Percentiles rank a stretch among this genome's conserved stretches.
phyloP scores from a whole-genome alignment of 352 stramenopile species.

The Pythium vanterpoolii region DNA sequence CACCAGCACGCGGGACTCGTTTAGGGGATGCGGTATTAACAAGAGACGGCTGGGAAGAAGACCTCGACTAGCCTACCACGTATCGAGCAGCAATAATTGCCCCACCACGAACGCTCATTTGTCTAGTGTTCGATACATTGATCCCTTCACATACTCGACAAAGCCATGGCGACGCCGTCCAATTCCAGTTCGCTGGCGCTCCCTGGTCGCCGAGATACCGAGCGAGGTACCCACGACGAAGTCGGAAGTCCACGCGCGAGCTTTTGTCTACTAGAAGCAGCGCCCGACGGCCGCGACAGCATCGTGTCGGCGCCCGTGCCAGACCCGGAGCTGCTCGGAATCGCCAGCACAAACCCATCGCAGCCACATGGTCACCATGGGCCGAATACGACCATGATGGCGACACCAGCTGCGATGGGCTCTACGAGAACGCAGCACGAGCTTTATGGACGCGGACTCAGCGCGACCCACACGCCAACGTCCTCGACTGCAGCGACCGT shows the following conservation, averaged over 20 bases:
- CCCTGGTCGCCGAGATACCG: background rate
- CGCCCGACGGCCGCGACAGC: slow-evolving; percentile 20
- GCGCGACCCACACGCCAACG: background rate
- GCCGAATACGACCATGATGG: background rate
- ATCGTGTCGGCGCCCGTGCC: slow-evolving; percentile 1
- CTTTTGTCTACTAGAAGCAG: slow-evolving; percentile 60
- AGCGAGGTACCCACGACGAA: slow-evolving; percentile 16
- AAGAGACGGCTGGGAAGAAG: background rate
- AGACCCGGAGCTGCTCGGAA: background rate
- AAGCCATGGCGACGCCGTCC: slow-evolving; percentile 9
- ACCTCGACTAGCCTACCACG: background rate
- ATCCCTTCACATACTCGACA: background rate
- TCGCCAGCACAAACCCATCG: background rate
- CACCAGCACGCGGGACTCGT: background rate
- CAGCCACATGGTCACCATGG: background rate
- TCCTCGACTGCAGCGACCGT: slow-evolving; percentile 5
- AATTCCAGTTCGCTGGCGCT: background rate
- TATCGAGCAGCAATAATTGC: background rate
- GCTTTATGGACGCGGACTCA: background rate
- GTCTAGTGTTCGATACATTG: too few relatives aligned
- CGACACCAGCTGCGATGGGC: background rate
- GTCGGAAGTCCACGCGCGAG: slow-evolving; percentile 45
- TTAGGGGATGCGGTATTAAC: slow-evolving; percentile 8
- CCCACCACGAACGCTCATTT: background rate
- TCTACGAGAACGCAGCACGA: background rate